Evolutionary conservation across 2,329 filamentous ascomycete genomes (phyloP).

Genomic region (Claviceps africana): DNA sequence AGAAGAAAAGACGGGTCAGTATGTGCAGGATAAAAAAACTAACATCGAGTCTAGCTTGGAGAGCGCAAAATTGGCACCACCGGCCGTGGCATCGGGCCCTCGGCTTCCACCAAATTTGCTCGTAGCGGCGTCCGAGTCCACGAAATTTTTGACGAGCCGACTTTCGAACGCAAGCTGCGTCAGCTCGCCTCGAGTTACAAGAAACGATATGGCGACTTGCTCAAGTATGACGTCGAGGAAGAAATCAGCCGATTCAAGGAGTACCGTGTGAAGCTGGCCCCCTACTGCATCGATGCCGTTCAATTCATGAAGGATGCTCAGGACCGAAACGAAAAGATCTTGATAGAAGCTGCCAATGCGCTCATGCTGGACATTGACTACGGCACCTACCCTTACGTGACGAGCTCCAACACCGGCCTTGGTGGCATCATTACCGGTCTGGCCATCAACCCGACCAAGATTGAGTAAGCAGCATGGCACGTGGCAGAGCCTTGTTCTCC

Average conservation of each 20-base stretch:
- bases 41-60: not conserved
- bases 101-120: slow-evolving; percentile 11
- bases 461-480: slow-evolving; percentile 23
- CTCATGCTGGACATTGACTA: slow-evolving; percentile 55
- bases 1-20: not conserved
- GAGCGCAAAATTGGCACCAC: slow-evolving; percentile 22
- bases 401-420: slow-evolving; percentile 14
- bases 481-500: not conserved
- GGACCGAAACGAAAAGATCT: slow-evolving; percentile 41
- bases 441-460: slow-evolving; percentile 34
- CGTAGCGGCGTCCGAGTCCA: slow-evolving; percentile 53
- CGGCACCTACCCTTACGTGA: slow-evolving; percentile 18
- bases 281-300: slow-evolving; percentile 53
- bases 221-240: slow-evolving; percentile 53
- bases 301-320: slow-evolving; percentile 49
- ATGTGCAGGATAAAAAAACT: not conserved
- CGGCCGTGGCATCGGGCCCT: slow-evolving; percentile 16
- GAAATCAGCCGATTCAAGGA: slow-evolving; percentile 50
- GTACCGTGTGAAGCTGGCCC: slow-evolving; percentile 41
- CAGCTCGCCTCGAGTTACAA: slow-evolving; percentile 43
- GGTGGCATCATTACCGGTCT: slow-evolving; percentile 15
- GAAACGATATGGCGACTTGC: slow-evolving; percentile 54
- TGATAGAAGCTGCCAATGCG: slow-evolving; percentile 50
- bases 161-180: slow-evolving; percentile 54
- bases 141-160: slow-evolving; percentile 52